These are phyloP conservation scores for Schizonepeta tenuifolia DNA, from an alignment of 257 asterid genomes.

Conservation along the genomic window DNA sequence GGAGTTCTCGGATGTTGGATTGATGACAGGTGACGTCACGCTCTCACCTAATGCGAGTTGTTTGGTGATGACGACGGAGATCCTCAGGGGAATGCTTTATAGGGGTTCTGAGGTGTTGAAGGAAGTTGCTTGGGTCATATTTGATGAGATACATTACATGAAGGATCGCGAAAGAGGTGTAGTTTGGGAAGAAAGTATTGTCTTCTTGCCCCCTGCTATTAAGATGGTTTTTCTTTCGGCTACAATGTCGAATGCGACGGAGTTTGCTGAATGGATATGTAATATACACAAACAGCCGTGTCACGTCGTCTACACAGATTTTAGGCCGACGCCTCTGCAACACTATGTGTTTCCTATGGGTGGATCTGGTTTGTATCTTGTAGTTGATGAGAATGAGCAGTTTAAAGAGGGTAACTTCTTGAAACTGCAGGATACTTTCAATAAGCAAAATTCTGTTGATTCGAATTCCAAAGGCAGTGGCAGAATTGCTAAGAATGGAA, in stretches of 20 bases:
- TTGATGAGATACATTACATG: slow-evolving; percentile 99
- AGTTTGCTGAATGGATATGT: slow-evolving; percentile 98
- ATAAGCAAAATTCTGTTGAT: slow-evolving; percentile 52
- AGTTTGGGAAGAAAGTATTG: slow-evolving; percentile 98
- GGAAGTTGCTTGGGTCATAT: slow-evolving; percentile 99
- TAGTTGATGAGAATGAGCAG: slow-evolving; percentile 95
- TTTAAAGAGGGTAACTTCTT: slow-evolving; percentile 84
- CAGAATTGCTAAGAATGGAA: slow-evolving; percentile 76
- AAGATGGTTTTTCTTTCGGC: slow-evolving; percentile 98
- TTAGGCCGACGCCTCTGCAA: slow-evolving; percentile 95
- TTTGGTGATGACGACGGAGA: slow-evolving; percentile 98
- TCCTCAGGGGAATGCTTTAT: slow-evolving; percentile 92
- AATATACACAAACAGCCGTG: slow-evolving; percentile 95
- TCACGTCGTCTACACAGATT: slow-evolving; percentile 96
- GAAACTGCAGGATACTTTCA: slow-evolving; percentile 84
- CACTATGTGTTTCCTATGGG: slow-evolving; percentile 95
- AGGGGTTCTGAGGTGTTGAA: slow-evolving; percentile 97
- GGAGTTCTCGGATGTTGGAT: slow-evolving; percentile 92
- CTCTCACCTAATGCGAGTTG: slow-evolving; percentile 94
- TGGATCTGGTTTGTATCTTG: slow-evolving; percentile 94
- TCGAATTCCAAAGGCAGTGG: slow-evolving; percentile 62
- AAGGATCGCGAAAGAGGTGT: slow-evolving; percentile 99
- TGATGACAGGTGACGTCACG: slow-evolving; percentile 97
- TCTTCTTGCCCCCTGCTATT: slow-evolving; percentile 95
- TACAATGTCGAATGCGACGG: slow-evolving; percentile 97